A percentile compares a stretch with the other conserved stretches of the same genome.
phyloP scores from a whole-genome alignment of 228 moss, liverwort and hornwort species.

The Sphagnum fallax region DNA sequence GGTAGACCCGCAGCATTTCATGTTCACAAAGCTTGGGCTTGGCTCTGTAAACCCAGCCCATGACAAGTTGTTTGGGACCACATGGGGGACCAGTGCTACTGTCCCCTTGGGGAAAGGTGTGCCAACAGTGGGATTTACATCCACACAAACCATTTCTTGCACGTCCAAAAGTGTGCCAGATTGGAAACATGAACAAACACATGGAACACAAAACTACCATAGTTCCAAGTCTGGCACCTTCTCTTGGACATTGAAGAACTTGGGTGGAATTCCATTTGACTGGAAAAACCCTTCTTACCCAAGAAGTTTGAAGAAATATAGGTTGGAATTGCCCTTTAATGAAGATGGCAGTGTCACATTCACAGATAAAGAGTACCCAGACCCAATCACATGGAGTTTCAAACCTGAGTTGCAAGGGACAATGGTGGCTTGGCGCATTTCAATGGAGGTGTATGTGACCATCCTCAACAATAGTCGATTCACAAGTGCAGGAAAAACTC shows the following conservation, averaged over 20 bases:
- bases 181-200: slow-evolving; percentile 4
- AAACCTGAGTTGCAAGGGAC: not conserved
- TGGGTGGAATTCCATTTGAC: slow-evolving; percentile 6
- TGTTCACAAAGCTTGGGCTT: slow-evolving; percentile 2
- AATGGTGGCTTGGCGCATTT: not conserved
- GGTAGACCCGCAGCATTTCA: slow-evolving; percentile 1
- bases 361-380: slow-evolving; percentile 4
- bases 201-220: not conserved
- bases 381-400: slow-evolving; percentile 3
- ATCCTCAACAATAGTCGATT: not conserved
- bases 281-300: slow-evolving; percentile 2
- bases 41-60: not conserved
- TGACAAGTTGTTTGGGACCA: not conserved
- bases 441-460: not conserved
- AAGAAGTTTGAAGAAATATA: not conserved
- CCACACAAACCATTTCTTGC: not conserved
- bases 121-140: too few species aligned
- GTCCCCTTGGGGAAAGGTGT: not conserved
- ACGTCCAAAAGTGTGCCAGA: not conserved
- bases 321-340: slow-evolving; percentile 1
- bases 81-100: not conserved
- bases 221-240: not conserved
- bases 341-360: slow-evolving; percentile 5
- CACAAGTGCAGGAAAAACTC: not conserved
- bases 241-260: not conserved